Evolutionary conservation across 768 basidiomycete species (phyloP), one percentile per base, ranked within the genome.

Genomic region (Neoboletus brunneissimus): DNA sequence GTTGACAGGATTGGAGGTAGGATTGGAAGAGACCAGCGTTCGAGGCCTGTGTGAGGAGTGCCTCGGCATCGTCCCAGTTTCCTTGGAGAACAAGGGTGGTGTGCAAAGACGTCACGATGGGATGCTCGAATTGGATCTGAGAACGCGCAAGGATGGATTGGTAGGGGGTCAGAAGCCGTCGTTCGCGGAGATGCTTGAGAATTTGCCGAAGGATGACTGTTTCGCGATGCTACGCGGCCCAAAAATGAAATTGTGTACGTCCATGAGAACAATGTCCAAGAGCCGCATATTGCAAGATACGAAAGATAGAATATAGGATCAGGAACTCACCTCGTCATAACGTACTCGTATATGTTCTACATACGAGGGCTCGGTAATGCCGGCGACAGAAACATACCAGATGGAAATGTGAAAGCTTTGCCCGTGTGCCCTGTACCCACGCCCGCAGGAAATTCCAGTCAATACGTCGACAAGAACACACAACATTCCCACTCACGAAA

Each of bases 401-500:
- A 93, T 84, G 1, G 90, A 91, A 23, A 84, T 83, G 63, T 91
- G 88, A 66, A 87, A 92, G 62, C 81, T 86, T 57, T 79, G 83
- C 2, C 79, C 82, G 68, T 90, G 86, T 5, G 87, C 84, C 38
- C 90, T 91, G 48, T 9, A 37, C 12, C 51, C 18, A 50, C 31
- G 10, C 5, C 31, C 29, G 29, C 31, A 35, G 51, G 18, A 9
- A 38, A 22, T 38, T 31, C 18, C 23, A 20, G 37, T 53, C 57
- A 40, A 23, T 25, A 25, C 20, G 16, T 25, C 8, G 25, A 42
- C 18, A 35, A 43, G 8, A 11, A 45, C 2, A 59, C 34, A 12
- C 38, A 41, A 38, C 6, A 18, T 15, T 22, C n/a, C 12, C 22
- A 72, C 85, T 68, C 67, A 91, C 89, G 85, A 85, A 23, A 91